These are phyloP conservation scores for Penstemon barbatus DNA, from an alignment of 257 asterid species.

Conservation along the genomic window DNA sequence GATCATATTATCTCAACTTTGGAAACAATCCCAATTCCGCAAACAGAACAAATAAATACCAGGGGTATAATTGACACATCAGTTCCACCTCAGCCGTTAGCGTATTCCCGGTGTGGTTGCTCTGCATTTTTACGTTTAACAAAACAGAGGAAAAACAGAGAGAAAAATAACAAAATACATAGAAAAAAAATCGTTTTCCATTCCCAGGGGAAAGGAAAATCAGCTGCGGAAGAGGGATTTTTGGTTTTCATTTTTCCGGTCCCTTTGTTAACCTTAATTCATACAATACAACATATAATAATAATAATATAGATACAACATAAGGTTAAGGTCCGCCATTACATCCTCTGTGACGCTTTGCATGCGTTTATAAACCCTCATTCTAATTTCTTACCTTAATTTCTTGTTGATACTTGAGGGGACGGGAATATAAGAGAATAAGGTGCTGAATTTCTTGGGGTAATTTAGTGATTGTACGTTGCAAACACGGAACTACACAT, in stretches of 20 bases:
- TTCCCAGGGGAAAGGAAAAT: conserved; percentile 26
- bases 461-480: conserved; percentile 11
- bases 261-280: conserved; percentile 17
- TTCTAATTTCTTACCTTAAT: conserved; percentile 1
- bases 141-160: conserved; percentile 19
- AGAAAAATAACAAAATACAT: neutral
- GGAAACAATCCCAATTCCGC: neutral
- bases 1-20: too few relatives aligned
- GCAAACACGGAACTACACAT: conserved; percentile 8
- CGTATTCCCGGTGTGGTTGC: conserved; percentile 28
- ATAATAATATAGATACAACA: neutral
- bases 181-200: conserved; percentile 2
- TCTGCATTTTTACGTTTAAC: conserved; percentile 23
- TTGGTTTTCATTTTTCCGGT: conserved; percentile 16
- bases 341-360: conserved; percentile 25
- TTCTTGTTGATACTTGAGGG: neutral
- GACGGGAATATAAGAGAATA: too few relatives aligned
- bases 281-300: neutral
- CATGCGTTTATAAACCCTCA: conserved; percentile 33
- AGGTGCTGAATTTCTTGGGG: neutral
- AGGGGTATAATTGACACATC: conserved; percentile 24
- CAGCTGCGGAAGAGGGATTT: conserved; percentile 23
- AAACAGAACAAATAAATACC: neutral
- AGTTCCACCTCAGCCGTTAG: neutral
- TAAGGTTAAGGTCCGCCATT: conserved; percentile 21